Percentiles rank a stretch among this genome's conserved stretches.
Evolutionary conservation across 2,329 filamentous ascomycete species (phyloP).

Genomic region (Calycina herbarum): DNA sequence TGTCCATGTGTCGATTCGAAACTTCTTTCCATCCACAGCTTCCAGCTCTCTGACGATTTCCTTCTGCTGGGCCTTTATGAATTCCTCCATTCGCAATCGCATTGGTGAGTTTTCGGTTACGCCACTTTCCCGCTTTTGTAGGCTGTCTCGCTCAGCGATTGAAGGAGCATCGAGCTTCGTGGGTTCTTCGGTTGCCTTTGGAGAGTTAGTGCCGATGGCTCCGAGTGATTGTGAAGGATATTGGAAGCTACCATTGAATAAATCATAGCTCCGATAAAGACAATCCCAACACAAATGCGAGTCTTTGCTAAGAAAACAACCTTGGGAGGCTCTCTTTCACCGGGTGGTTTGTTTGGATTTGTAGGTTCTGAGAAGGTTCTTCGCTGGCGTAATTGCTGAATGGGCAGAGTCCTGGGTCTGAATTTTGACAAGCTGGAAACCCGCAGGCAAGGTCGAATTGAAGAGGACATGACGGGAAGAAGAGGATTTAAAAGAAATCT

Average conservation of each 20-base stretch:
- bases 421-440: slow-evolving; percentile 24
- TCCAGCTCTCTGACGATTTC: slow-evolving; percentile 83
- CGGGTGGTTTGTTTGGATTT: slow-evolving; percentile 12
- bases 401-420: slow-evolving; percentile 12
- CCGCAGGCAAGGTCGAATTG: slow-evolving; percentile 26
- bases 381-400: slow-evolving; percentile 24
- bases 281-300: slow-evolving; percentile 48
- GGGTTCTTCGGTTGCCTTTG: slow-evolving; percentile 36
- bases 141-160: slow-evolving; percentile 81
- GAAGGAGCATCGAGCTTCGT: slow-evolving; percentile 60
- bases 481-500: slow-evolving; percentile 14
- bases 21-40: slow-evolving; percentile 78
- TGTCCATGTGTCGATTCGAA: slow-evolving; percentile 83
- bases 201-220: slow-evolving; percentile 22
- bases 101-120: slow-evolving; percentile 82
- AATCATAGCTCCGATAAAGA: slow-evolving; percentile 48
- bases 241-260: slow-evolving; percentile 48
- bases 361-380: slow-evolving; percentile 27
- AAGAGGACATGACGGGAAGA: slow-evolving; percentile 29
- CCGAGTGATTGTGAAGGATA: neutral
- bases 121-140: slow-evolving; percentile 75
- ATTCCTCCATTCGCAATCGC: slow-evolving; percentile 95
- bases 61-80: slow-evolving; percentile 91
- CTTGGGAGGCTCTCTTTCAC: slow-evolving; percentile 15
- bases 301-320: slow-evolving; percentile 47